Percentiles rank a stretch among this genome's conserved stretches.
These are phyloP conservation scores for Zygosaccharomyces bisporus DNA, from an alignment of 805 yeast genomes.

Conservation along the genomic window DNA sequence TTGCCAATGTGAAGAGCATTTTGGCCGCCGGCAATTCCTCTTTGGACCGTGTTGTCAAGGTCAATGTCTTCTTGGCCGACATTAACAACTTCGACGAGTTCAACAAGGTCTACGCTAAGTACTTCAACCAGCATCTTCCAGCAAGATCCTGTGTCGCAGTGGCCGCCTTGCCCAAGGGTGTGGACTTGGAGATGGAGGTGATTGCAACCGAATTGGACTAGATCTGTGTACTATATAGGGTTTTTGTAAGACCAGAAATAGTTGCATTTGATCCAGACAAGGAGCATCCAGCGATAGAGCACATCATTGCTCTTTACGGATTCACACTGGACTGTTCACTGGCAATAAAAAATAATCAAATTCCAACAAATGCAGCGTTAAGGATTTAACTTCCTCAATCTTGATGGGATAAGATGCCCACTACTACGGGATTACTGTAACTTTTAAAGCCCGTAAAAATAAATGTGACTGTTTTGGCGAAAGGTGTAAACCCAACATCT, in stretches of 20 bases:
- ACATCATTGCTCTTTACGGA: too few relatives aligned
- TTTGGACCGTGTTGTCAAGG: slow-evolving; percentile 79
- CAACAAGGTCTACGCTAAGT: slow-evolving; percentile 77
- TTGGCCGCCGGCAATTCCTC: slow-evolving; percentile 83
- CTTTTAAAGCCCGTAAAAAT: too few relatives aligned
- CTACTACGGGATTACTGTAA: too few relatives aligned
- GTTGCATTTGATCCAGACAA: not conserved
- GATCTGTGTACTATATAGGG: not conserved
- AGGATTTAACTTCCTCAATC: too few relatives aligned
- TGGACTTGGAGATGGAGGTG: slow-evolving; percentile 83
- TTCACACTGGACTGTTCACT: too few relatives aligned
- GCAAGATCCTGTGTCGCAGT: slow-evolving; percentile 99
- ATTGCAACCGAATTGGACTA: slow-evolving; percentile 68
- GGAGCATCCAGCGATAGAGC: too few relatives aligned
- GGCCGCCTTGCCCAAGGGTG: slow-evolving; percentile 82
- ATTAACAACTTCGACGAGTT: slow-evolving; percentile 81
- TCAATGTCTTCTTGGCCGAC: slow-evolving; percentile 84
- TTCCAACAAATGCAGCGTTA: too few relatives aligned
- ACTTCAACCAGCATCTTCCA: slow-evolving; percentile 77
- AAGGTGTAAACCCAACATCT: too few relatives aligned
- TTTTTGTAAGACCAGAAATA: not conserved
- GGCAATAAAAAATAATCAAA: not conserved
- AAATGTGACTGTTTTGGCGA: not conserved
- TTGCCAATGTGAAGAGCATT: slow-evolving; percentile 64
- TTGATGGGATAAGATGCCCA: too few relatives aligned